Conservation (phyloP, 805 yeast species). For the Ascoidea asiatica region DNA sequence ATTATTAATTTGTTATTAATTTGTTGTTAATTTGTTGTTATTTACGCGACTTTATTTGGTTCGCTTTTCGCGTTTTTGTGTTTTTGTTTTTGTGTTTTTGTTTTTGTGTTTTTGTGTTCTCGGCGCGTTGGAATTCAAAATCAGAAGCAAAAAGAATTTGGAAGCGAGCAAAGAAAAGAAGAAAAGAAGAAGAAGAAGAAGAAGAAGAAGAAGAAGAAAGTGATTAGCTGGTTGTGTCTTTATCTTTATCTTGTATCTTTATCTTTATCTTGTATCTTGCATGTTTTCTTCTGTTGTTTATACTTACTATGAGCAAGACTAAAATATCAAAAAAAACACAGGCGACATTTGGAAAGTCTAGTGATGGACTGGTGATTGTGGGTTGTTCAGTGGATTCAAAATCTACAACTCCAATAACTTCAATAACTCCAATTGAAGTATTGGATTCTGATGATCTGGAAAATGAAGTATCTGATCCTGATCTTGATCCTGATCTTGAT, state of each 20-base stretch:
- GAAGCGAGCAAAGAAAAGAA: too few relatives aligned
- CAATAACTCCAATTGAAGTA: neutral
- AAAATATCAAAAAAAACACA: neutral
- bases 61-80: too few relatives aligned
- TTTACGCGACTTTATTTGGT: too few relatives aligned
- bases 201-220: neutral
- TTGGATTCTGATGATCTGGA: too few relatives aligned
- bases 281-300: neutral
- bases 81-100: too few relatives aligned
- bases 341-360: neutral
- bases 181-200: too few relatives aligned
- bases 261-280: neutral
- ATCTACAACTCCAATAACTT: neutral
- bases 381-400: neutral
- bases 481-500: neutral
- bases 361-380: neutral
- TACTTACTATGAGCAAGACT: neutral
- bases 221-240: neutral
- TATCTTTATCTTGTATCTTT: neutral
- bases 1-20: too few relatives aligned
- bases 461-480: neutral
- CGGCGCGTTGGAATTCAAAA: too few relatives aligned
- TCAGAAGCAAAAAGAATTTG: too few relatives aligned
- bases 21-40: too few relatives aligned
- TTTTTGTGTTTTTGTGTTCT: too few relatives aligned